Conservation (phyloP, 2,329 filamentous ascomycete genomes). For the Westerdykella ornata region DNA sequence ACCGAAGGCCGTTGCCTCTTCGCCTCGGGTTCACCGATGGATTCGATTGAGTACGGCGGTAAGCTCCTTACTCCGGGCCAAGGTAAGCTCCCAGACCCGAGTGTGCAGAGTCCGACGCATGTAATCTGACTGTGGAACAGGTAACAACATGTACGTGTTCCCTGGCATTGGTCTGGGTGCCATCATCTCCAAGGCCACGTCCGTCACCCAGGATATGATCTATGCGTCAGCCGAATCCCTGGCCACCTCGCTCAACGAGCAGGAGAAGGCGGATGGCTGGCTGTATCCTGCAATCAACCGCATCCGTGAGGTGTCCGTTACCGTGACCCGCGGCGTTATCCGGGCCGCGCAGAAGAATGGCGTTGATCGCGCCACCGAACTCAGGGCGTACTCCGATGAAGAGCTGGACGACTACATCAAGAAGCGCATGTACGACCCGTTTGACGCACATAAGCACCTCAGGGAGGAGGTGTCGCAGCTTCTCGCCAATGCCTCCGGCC, state of each 20-base stretch:
- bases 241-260: constrained; percentile 66
- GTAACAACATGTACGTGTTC: constrained; percentile 92
- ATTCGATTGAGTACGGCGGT: constrained; percentile 50
- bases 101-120: not conserved
- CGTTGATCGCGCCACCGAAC: constrained; percentile 47
- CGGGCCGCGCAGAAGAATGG: constrained; percentile 79
- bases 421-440: constrained; percentile 48
- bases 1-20: constrained; percentile 90
- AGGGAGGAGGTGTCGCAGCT: constrained; percentile 34
- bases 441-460: constrained; percentile 40
- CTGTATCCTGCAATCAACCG: constrained; percentile 89
- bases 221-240: constrained; percentile 85
- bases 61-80: constrained; percentile 46
- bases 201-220: constrained; percentile 91
- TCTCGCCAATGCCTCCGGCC: constrained; percentile 18
- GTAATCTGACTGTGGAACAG: constrained; percentile 49
- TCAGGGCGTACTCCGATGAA: constrained; percentile 61
- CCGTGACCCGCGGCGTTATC: constrained; percentile 88
- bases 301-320: constrained; percentile 80
- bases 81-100: constrained; percentile 21
- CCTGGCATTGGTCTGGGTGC: constrained; percentile 90
- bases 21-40: constrained; percentile 90
- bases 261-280: constrained; percentile 75
- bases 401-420: constrained; percentile 63
- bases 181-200: constrained; percentile 80